These are phyloP conservation scores for Aulographum hederae DNA, from an alignment of 2,329 filamentous ascomycete species.

Conservation along the genomic window DNA sequence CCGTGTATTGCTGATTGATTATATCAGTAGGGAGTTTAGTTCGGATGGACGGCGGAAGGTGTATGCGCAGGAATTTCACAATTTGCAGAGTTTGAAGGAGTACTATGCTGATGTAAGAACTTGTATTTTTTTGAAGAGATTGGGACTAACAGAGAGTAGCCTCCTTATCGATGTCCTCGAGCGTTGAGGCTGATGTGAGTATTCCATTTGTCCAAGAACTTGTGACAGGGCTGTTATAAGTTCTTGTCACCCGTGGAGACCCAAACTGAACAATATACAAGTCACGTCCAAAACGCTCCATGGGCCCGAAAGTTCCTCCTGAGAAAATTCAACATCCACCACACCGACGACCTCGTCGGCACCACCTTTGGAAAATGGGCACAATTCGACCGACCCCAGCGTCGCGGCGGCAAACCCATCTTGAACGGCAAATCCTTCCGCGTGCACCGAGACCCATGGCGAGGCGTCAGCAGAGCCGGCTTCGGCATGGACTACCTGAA, in stretches of 20 bases:
- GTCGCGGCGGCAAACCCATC: conserved; percentile 31
- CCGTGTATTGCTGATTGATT: conserved; percentile 33
- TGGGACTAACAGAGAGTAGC: conserved; percentile 4
- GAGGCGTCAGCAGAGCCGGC: conserved; percentile 28
- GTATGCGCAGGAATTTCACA: conserved; percentile 28
- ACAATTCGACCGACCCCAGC: conserved; percentile 26
- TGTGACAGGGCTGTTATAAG: too few species aligned
- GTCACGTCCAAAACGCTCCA: conserved; percentile 35
- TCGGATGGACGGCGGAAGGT: conserved; percentile 23
- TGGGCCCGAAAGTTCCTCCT: conserved; percentile 32
- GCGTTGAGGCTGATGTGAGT: too few species aligned
- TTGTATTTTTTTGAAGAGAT: conserved; percentile 1
- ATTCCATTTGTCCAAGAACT: too few species aligned
- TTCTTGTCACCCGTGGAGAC: too few species aligned
- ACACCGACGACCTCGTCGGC: conserved; percentile 26
- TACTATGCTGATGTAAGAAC: conserved; percentile 28
- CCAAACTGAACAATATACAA: too few species aligned
- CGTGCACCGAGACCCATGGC: conserved; percentile 31
- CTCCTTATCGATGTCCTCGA: too few species aligned
- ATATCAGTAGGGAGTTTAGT: conserved; percentile 16
- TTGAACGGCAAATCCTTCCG: conserved; percentile 32
- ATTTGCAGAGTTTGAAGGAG: conserved; percentile 23
- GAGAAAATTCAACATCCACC: conserved; percentile 33
- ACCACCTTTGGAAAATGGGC: conserved; percentile 32
- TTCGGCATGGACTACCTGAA: conserved; percentile 35